Evolutionary conservation across 495 filamentous ascomycete genomes (phyloP), one percentile per base, ranked within the genome.

Genomic region (Penicillium malachiteum): DNA sequence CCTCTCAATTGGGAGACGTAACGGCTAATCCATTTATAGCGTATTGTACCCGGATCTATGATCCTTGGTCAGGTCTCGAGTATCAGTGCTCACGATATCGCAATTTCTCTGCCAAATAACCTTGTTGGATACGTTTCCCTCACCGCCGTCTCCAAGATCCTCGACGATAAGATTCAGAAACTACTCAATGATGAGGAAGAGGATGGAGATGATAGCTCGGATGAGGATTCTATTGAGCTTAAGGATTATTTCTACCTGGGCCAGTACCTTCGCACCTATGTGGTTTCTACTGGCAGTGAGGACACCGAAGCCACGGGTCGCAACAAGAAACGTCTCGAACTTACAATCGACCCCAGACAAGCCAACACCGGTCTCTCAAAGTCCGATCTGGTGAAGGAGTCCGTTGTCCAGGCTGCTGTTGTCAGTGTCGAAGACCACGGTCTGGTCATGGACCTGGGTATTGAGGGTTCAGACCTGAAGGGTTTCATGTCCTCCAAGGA

Each of bases 401-500:
- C 76, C 52, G 89, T 87, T 54, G 70, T 97, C 16, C 96, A 97
- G 78, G 92, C 92, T 16, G 88, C 91, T 1, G 87, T 98, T 45
- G 69, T 79, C 37, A 97, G 93, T 64, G 87, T 94, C 17, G 94
- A 98, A 72, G 94, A 98, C 59, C 93, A 97, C 69, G 94, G 94
- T 62, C 73, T 96, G 51, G 80, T 97, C 50, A 96, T 97, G 92
- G 90, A 96, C 62, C 74, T 98, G 38, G 89, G 89, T 12, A 78
- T 97, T 18, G 78, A 83, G 43, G 84, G 85, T 45, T 73, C 81
- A 14, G 71, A 79, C 33, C 56, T 92, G 34, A 86, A 83, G 65
- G 95, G 88, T 1, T 98, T 98, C 74, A 81, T 98, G 71, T 85
- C 91, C n/a, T 87, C 86, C 12, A 92, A 90, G 66, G 91, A 97